Percentiles rank a stretch among this genome's conserved stretches.
These are phyloP conservation scores for Aspergillus campestris DNA, from an alignment of 495 filamentous ascomycete species.

Conservation along the genomic window DNA sequence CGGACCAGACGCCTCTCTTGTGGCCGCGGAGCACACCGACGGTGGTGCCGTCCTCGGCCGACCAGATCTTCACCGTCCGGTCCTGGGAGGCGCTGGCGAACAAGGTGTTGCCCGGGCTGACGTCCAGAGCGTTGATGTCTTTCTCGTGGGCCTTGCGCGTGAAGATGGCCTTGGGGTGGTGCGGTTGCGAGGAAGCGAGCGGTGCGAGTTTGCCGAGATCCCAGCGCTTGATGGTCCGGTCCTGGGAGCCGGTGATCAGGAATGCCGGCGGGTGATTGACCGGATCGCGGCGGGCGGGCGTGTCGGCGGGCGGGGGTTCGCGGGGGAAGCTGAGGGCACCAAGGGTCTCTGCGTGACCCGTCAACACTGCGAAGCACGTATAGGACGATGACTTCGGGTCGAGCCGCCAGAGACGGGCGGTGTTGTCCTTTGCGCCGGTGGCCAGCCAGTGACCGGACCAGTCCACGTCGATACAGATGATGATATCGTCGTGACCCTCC, in stretches of 20 bases:
- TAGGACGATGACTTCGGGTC: conserved; percentile 70
- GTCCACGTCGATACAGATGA: conserved; percentile 89
- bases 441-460: conserved; percentile 97
- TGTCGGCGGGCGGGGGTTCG: conserved; percentile 50
- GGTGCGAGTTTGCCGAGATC: conserved; percentile 49
- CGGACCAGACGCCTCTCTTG: conserved; percentile 89
- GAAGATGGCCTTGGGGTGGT: conserved; percentile 51
- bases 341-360: conserved; percentile 88
- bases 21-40: conserved; percentile 87
- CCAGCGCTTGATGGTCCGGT: conserved; percentile 90
- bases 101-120: conserved; percentile 56
- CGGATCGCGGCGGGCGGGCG: conserved; percentile 55
- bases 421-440: conserved; percentile 94
- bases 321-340: conserved; percentile 84
- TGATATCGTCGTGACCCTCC: conserved; percentile 86
- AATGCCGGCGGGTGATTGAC: conserved; percentile 74
- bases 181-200: conserved; percentile 29
- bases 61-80: conserved; percentile 94
- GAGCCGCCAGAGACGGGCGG: conserved; percentile 81
- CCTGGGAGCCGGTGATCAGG: conserved; percentile 84
- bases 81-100: conserved; percentile 97
- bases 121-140: conserved; percentile 92
- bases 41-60: conserved; percentile 74
- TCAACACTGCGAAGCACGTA: conserved; percentile 68
- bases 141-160: conserved; percentile 96